Evolutionary conservation across 2,329 filamentous ascomycete genomes (phyloP), one percentile per base, ranked within the genome.

Genomic region (Cytospora paraplurivora): DNA sequence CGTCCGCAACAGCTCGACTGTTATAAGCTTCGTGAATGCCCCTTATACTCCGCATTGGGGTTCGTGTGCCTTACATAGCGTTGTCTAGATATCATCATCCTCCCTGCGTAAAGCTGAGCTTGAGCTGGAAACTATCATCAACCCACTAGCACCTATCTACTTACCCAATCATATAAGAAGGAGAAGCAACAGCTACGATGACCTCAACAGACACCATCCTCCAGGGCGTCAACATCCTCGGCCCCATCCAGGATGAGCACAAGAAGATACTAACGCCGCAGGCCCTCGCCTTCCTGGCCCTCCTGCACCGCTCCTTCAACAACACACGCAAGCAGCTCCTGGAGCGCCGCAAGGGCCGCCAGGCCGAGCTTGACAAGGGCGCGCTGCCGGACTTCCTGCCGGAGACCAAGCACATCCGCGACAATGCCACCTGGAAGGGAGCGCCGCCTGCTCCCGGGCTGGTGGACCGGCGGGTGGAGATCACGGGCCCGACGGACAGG

Each of bases 231-330:
- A 87, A 88, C 78, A 86, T 98, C 82, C 88, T 92, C 72, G 94
- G 92, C 73, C 78, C 85, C 67, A 81, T 98, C 74, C 88, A 87
- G 73, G 87, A 94, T 65, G 81, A 89, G 71, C 89, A 93, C 76
- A 88, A 87, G 80, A 94, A 96, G 84, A 96, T 99, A 76, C 86
- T 98, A 69, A 97, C 88, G 67, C 94, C 93, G 71, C 86, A 96
- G 69, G 94, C 94, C 62, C 88, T 92, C 68, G 90, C 92, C 67
- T 99, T 98, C 83, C 87, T 99, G 66, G 91, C 94, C 44, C 88
- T 97, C 68, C 87, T 99, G 72, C 95, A 99, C 81, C 90, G 94
- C 75, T 92, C 93, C 68, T 98, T 98, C 85, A 96, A 98, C 78
- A 81, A 78, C 68, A 94, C 89, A 62, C 91, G 95, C 78, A 97